Conservation (phyloP, 1,284 basidiomycete genomes). For the Anthracocystis setariae region DNA sequence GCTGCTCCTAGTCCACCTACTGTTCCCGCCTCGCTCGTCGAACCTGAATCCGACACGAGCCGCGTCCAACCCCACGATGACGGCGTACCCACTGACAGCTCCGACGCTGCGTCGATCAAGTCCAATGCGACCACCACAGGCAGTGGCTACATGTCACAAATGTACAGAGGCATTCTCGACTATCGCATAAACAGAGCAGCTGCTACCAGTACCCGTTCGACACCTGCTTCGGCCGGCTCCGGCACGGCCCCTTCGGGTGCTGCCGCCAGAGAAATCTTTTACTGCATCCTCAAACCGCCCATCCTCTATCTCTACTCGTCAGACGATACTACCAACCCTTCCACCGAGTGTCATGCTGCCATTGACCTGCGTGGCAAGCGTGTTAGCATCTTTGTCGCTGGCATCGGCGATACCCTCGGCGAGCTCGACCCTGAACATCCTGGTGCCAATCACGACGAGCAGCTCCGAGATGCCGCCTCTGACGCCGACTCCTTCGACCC, state of each 20-base stretch:
- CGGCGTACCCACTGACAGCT: constrained; percentile 2
- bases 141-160: constrained; percentile 56
- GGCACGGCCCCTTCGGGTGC: constrained; percentile 22
- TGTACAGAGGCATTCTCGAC: constrained; percentile 62
- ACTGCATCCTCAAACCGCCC: constrained; percentile 62
- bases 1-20: constrained; percentile 7
- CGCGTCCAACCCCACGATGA: constrained; percentile 25
- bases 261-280: constrained; percentile 52
- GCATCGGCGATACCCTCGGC: constrained; percentile 59
- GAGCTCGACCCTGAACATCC: constrained; percentile 41
- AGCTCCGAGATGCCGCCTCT: constrained; percentile 16
- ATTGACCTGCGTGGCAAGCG: constrained; percentile 63
- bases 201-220: constrained; percentile 8
- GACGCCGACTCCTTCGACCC: constrained; percentile 17
- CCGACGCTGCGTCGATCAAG: constrained; percentile 12
- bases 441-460: constrained; percentile 14
- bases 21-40: constrained; percentile 25
- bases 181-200: constrained; percentile 44
- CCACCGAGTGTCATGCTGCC: constrained; percentile 62
- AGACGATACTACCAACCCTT: constrained; percentile 49
- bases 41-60: constrained; percentile 27
- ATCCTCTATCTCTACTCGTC: constrained; percentile 66
- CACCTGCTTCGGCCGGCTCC: constrained; percentile 8
- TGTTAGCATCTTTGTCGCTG: constrained; percentile 59
- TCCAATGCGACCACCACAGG: constrained; percentile 5